phyloP scores from a whole-genome alignment of 176 grass and related monocot genomes.

The Aegilops bicornis region DNA sequence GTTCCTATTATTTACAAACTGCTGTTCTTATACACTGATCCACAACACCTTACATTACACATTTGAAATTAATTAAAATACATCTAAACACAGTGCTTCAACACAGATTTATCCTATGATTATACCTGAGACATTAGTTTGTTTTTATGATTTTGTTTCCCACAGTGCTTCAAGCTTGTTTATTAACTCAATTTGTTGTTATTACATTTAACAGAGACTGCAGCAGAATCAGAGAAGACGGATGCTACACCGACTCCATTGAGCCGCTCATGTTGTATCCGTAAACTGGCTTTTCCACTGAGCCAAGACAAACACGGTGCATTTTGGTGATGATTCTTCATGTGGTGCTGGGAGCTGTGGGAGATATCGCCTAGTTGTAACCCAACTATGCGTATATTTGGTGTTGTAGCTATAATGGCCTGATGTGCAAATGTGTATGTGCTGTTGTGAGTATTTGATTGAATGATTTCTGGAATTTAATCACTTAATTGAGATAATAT shows the following conservation, averaged over 20 bases:
- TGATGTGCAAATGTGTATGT: no score
- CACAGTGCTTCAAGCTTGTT: not conserved
- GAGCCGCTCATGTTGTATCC: conserved; percentile 53
- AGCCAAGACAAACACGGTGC: not conserved
- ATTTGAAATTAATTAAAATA: no score
- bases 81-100: not conserved
- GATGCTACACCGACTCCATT: conserved; percentile 20
- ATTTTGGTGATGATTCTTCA: not conserved
- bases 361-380: conserved; percentile 42
- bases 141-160: not conserved
- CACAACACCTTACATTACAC: no score
- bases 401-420: not conserved
- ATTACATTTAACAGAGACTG: conserved; percentile 3
- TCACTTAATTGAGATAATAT: no score
- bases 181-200: not conserved
- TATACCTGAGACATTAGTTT: no score
- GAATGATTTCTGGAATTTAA: no score
- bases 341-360: not conserved
- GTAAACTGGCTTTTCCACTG: conserved; percentile 36
- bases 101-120: no score
- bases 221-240: not conserved
- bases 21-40: no score
- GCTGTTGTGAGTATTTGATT: no score
- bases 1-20: no score
- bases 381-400: not conserved